Evolutionary conservation across 1,284 basidiomycete species (phyloP).

Genomic region (Rhizoctonia solani): DNA sequence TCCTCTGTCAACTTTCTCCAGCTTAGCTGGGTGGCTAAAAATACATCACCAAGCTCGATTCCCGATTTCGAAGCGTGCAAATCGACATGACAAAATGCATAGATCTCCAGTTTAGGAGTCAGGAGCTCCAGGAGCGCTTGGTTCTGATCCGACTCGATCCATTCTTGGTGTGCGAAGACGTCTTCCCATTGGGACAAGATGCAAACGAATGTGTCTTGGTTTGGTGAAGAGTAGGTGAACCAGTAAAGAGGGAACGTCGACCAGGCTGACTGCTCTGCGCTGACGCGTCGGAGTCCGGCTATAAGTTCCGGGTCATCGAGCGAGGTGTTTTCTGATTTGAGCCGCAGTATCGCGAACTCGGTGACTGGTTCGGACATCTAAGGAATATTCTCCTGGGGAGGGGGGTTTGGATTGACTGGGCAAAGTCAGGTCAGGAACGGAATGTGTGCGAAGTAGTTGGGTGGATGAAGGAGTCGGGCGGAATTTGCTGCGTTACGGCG

Average conservation of each 20-base stretch:
- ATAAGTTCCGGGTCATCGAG: not conserved
- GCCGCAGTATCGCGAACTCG: constrained; percentile 7
- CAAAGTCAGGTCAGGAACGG: too few species aligned
- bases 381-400: not conserved
- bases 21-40: constrained; percentile 1
- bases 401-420: too few species aligned
- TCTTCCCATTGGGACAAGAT: constrained; percentile 23
- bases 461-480: too few species aligned
- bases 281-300: constrained; percentile 2
- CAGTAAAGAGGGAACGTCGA: constrained; percentile 21
- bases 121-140: constrained; percentile 8
- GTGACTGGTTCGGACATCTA: constrained; percentile 8
- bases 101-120: constrained; percentile 5
- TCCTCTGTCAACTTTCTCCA: not conserved
- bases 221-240: constrained; percentile 16
- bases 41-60: not conserved
- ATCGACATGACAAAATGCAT: constrained; percentile 23
- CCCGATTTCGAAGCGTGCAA: not conserved
- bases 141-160: constrained; percentile 31
- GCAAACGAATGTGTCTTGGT: constrained; percentile 11
- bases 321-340: not conserved
- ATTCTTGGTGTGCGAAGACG: constrained; percentile 19
- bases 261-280: constrained; percentile 20
- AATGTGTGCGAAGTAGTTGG: too few species aligned
- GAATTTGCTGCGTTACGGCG: too few species aligned